Conservation (phyloP, 2,329 filamentous ascomycete genomes). For the Simplicillium sp. region DNA sequence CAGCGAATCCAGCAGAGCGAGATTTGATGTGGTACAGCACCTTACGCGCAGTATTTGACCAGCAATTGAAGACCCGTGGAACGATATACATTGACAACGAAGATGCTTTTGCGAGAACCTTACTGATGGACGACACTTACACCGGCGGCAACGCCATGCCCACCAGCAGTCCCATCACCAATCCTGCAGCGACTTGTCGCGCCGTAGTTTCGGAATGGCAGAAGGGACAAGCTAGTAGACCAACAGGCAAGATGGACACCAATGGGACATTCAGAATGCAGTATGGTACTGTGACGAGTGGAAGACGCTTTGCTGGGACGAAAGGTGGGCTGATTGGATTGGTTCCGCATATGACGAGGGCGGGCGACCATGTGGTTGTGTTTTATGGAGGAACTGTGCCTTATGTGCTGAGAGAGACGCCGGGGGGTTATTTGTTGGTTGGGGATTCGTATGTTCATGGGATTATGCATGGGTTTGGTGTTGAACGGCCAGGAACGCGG, state of each 20-base stretch:
- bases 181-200: not conserved
- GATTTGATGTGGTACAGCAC: no score
- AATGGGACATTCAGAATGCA: not conserved
- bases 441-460: constrained; percentile 2
- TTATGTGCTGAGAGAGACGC: not conserved
- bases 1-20: no score
- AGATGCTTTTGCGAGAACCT: not conserved
- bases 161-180: not conserved
- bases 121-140: constrained; percentile 2
- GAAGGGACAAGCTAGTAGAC: not conserved
- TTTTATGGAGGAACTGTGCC: constrained; percentile 2
- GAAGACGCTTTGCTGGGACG: constrained; percentile 1
- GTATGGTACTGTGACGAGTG: not conserved
- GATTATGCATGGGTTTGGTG: constrained; percentile 1
- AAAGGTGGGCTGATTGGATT: not conserved
- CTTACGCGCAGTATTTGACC: no score
- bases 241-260: no score
- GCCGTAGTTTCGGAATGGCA: not conserved
- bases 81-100: not conserved
- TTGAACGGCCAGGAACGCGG: not conserved
- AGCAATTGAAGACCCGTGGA: not conserved
- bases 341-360: not conserved
- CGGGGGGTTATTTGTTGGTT: not conserved
- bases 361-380: constrained; percentile 1
- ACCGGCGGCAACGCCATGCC: not conserved